These are phyloP conservation scores for Wallemia mellicola DNA, from an alignment of 1,284 basidiomycete species.

Conservation along the genomic window DNA sequence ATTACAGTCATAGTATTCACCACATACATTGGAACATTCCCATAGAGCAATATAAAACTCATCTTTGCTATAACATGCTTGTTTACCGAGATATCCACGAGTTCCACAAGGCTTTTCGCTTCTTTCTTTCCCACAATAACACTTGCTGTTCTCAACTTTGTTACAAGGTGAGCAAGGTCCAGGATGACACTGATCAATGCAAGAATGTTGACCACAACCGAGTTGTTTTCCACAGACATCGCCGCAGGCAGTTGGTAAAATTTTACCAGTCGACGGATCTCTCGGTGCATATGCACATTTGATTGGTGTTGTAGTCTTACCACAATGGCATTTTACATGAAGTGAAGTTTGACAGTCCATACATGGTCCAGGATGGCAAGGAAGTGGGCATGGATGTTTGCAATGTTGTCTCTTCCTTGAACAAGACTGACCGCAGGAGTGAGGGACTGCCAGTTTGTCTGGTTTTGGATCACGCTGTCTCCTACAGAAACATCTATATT, in stretches of 20 bases:
- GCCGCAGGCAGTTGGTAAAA: slow-evolving; percentile 5
- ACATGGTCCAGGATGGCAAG: slow-evolving; percentile 6
- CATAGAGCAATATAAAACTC: background rate
- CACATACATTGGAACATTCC: background rate
- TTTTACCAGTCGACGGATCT: background rate
- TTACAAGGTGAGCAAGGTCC: background rate
- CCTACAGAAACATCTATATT: slow-evolving; percentile 66
- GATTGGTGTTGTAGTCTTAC: slow-evolving; percentile 1
- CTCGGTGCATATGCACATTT: slow-evolving; percentile 2
- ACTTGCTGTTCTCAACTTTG: background rate
- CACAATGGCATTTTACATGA: slow-evolving; percentile 4
- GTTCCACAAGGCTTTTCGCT: background rate
- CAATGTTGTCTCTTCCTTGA: slow-evolving; percentile 28
- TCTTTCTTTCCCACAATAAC: background rate
- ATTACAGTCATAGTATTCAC: background rate
- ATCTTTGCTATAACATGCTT: background rate
- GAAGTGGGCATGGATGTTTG: slow-evolving; percentile 34
- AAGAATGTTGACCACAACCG: slow-evolving; percentile 6
- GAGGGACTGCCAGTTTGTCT: slow-evolving; percentile 38
- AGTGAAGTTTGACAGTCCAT: slow-evolving; percentile 7
- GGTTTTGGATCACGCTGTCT: slow-evolving; percentile 37
- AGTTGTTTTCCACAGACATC: slow-evolving; percentile 9
- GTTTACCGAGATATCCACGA: background rate
- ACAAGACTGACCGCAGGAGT: slow-evolving; percentile 51
- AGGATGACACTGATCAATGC: background rate